A percentile compares a stretch with the other conserved stretches of the same genome.
phyloP scores from a whole-genome alignment of 2,329 filamentous ascomycete genomes.

The Diaporthe amygdali region DNA sequence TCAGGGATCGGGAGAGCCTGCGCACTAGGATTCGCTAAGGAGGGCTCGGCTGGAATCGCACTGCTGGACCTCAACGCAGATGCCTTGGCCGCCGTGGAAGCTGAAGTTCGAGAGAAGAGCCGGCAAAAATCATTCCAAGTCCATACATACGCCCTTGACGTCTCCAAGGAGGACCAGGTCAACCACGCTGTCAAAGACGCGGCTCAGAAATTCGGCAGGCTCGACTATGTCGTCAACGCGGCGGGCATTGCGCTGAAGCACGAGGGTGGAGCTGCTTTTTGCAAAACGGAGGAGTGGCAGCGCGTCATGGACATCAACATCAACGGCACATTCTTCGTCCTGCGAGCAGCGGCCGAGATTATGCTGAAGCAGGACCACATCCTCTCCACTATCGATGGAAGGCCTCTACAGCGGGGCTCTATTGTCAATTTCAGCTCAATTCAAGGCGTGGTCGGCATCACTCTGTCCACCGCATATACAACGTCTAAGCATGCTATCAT shows the following conservation, averaged over 20 bases:
- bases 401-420: conserved; percentile 32
- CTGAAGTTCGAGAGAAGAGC: conserved; percentile 28
- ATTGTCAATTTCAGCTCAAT: conserved; percentile 46
- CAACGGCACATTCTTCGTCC: conserved; percentile 46
- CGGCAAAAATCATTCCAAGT: neutral
- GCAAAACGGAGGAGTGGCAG: conserved; percentile 43
- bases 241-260: conserved; percentile 46
- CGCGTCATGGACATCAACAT: conserved; percentile 48
- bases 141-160: conserved; percentile 26
- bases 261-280: conserved; percentile 41
- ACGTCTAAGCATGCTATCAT: conserved; percentile 43
- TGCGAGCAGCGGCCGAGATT: conserved; percentile 43
- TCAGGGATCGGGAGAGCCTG: conserved; percentile 39
- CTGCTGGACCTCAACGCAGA: conserved; percentile 34
- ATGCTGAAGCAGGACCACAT: conserved; percentile 51
- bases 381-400: conserved; percentile 39
- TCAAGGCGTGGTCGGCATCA: conserved; percentile 40
- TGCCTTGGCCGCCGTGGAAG: conserved; percentile 25
- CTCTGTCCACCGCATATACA: conserved; percentile 35
- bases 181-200: conserved; percentile 32
- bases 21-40: conserved; percentile 33
- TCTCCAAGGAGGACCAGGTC: conserved; percentile 38
- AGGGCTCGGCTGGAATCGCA: conserved; percentile 35
- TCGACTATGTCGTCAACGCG: conserved; percentile 48
- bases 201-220: conserved; percentile 38